Conservation (phyloP, 1,284 basidiomycete species). For the Cutaneotrichosporon sp. region DNA sequence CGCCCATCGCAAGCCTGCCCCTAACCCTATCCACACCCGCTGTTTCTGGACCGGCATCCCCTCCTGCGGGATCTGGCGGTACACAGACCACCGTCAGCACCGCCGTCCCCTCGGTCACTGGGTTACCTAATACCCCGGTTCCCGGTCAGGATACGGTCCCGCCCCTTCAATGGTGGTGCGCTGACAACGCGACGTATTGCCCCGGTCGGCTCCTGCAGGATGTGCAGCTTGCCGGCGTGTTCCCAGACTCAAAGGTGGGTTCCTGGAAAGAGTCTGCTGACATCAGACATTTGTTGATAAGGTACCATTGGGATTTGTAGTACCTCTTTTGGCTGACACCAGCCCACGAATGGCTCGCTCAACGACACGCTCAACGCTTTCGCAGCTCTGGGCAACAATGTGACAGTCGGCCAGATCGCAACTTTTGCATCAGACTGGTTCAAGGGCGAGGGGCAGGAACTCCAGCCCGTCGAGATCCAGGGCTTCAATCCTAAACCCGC, state of each 20-base stretch:
- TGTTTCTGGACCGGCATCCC: not conserved
- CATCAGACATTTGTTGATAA: slow-evolving; percentile 69
- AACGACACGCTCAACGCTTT: slow-evolving; percentile 71
- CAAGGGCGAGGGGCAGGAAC: slow-evolving; percentile 77
- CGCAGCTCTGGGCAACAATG: slow-evolving; percentile 60
- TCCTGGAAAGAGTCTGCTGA: not conserved
- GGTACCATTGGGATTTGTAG: not conserved
- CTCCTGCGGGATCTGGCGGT: not conserved
- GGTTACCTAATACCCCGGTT: slow-evolving; percentile 58
- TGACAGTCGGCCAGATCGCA: slow-evolving; percentile 56
- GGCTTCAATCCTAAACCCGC: slow-evolving; percentile 64
- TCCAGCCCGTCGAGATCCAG: slow-evolving; percentile 64
- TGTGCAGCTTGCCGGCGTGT: slow-evolving; percentile 74
- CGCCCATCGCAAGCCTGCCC: not conserved
- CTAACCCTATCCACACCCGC: not conserved
- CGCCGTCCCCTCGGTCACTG: slow-evolving; percentile 63
- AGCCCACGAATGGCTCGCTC: slow-evolving; percentile 69
- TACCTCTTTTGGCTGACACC: not conserved
- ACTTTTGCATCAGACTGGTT: slow-evolving; percentile 76
- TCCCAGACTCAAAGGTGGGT: slow-evolving; percentile 73
- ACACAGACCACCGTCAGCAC: slow-evolving; percentile 10
- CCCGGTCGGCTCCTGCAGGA: slow-evolving; percentile 77
- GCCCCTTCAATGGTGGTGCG: slow-evolving; percentile 60
- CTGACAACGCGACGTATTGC: slow-evolving; percentile 71
- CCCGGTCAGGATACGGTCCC: slow-evolving; percentile 70